Evolutionary conservation across 2,329 filamentous ascomycete species (phyloP), one percentile per base, ranked within the genome.

Genomic region (Penicillium sp.): DNA sequence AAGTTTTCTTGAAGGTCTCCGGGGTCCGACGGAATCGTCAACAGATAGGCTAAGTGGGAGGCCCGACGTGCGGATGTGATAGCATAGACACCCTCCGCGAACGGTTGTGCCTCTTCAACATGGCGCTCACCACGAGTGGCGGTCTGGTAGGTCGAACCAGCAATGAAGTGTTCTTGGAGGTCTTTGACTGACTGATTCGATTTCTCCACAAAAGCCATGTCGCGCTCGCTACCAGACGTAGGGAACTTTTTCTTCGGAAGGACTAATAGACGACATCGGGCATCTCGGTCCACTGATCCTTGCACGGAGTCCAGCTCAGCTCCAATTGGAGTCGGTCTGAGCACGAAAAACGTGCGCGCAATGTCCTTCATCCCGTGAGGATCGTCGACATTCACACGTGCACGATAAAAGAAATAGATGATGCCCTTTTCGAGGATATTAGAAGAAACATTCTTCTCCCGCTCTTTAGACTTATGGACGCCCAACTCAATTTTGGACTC

Each of bases 341-440:
- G 77, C 11, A 95, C 78, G 59, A 95, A 83, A 71, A 85, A 91
- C 53, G 79, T 89, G 42, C 88, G 84, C 37, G 86, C 82, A 42
- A 95, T 79, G 45, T 95, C 89, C 36, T 78, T 70, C 1, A 91
- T 75, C 39, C 78, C 76, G 13, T 84, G 77, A 0, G 88, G 84
- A 5, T 87, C 77, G 4, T 88, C 80, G 26, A 87, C 77, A 43
- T 82, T 81, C 34, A 95, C 87, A 9, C 88, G 83, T 6, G 83
- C 82, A 13, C 90, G 84, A 60, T 86, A 85, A 74, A 95, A 94
- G 76, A 95, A 95, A 74, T 95, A 95, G 57, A 95, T 83, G 58
- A 93, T 79, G 3, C 90, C 90, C 61, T 93, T 95, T 63, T 96
- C 90, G 2, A 94, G 76, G 25, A 95, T 82, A 50, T 74, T 83